Conservation (phyloP, 2,329 filamentous ascomycete genomes). For the Neofusicoccum sp. region DNA sequence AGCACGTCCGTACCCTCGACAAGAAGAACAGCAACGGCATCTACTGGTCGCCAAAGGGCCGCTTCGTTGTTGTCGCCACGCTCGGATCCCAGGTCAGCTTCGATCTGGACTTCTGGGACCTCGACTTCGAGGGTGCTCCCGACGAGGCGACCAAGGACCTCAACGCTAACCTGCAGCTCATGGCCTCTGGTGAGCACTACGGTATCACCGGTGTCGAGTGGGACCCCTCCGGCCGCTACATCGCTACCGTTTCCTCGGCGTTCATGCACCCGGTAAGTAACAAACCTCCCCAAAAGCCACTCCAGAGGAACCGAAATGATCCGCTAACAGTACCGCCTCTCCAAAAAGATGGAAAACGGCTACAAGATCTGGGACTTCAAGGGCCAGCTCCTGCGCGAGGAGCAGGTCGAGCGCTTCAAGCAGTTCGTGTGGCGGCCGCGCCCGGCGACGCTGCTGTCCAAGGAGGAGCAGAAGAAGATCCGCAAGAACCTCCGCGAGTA, state of each 20-base stretch:
- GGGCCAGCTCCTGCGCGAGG: constrained; percentile 83
- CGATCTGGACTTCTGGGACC: constrained; percentile 95
- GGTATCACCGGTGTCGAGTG: constrained; percentile 97
- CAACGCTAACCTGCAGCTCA: constrained; percentile 89
- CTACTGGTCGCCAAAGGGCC: constrained; percentile 95
- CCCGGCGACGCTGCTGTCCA: constrained; percentile 83
- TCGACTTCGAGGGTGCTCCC: constrained; percentile 75
- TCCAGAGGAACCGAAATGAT: neutral
- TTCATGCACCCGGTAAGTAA: constrained; percentile 90
- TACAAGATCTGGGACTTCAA: constrained; percentile 98
- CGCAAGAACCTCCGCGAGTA: constrained; percentile 99
- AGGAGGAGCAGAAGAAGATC: constrained; percentile 96
- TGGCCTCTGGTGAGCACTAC: constrained; percentile 93
- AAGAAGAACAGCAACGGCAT: constrained; percentile 99
- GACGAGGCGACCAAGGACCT: constrained; percentile 97
- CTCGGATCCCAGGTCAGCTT: constrained; percentile 90
- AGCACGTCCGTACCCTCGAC: constrained; percentile 88
- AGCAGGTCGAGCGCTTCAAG: constrained; percentile 95
- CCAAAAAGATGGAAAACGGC: constrained; percentile 88
- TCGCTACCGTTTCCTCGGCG: constrained; percentile 86
- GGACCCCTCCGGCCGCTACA: constrained; percentile 94
- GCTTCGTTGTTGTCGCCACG: constrained; percentile 92
- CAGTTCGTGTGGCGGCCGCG: constrained; percentile 94
- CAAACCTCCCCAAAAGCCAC: neutral
- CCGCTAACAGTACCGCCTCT: constrained; percentile 14